phyloP scores from a whole-genome alignment of 129 eudicot genomes.

The Kitagawia praeruptora region DNA sequence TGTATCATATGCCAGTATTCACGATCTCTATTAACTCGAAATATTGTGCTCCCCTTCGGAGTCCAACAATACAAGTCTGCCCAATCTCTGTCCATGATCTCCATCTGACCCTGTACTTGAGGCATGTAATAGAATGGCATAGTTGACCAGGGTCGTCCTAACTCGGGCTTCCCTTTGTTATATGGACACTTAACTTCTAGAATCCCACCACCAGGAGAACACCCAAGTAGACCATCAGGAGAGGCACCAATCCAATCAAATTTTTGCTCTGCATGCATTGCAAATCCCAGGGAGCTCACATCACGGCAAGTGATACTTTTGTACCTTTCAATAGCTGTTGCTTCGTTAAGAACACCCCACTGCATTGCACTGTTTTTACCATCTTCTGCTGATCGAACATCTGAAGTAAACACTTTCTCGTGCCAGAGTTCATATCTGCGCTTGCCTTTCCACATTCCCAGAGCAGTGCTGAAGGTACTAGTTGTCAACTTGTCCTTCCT shows the following conservation, averaged over 20 bases:
- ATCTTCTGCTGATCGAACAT: neutral
- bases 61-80: constrained; percentile 97
- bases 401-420: constrained; percentile 57
- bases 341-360: constrained; percentile 80
- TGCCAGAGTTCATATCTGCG: constrained; percentile 83
- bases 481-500: constrained; percentile 84
- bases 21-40: constrained; percentile 67
- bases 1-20: constrained; percentile 76
- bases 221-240: constrained; percentile 83
- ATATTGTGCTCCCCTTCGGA: constrained; percentile 80
- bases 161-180: constrained; percentile 85
- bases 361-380: constrained; percentile 53
- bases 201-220: constrained; percentile 58
- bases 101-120: constrained; percentile 98
- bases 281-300: constrained; percentile 67
- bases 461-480: constrained; percentile 86
- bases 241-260: constrained; percentile 87
- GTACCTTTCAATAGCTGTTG: constrained; percentile 64
- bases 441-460: constrained; percentile 93
- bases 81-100: constrained; percentile 90
- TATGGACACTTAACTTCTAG: constrained; percentile 90
- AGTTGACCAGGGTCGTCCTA: constrained; percentile 64
- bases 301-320: constrained; percentile 78
- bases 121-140: constrained; percentile 98
- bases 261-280: constrained; percentile 51